Conservation (phyloP, 2,329 filamentous ascomycete genomes). For the Cladosporium sp. region DNA sequence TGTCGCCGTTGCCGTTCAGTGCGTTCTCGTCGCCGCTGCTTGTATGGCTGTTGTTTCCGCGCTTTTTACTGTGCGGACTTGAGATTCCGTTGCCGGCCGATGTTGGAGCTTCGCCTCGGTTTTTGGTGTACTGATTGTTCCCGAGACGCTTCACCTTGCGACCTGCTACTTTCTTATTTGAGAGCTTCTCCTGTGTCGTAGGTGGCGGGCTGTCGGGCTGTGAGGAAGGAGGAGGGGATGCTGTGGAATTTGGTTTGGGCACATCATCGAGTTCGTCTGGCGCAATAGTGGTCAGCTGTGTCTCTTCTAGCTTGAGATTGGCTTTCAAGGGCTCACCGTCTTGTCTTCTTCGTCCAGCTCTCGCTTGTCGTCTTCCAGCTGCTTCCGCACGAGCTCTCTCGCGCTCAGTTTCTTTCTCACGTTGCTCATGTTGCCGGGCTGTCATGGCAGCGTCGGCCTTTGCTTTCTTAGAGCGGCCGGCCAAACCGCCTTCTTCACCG, state of each 20-base stretch:
- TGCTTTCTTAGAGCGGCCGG: conserved; percentile 37
- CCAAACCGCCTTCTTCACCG: conserved; percentile 16
- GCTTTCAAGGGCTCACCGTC: conserved; percentile 58
- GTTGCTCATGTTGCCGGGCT: conserved; percentile 60
- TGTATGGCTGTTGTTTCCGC: conserved; percentile 28
- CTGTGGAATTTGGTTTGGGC: conserved; percentile 39
- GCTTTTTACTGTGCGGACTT: conserved; percentile 38
- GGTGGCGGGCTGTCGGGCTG: conserved; percentile 34
- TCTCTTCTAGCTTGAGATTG: not conserved
- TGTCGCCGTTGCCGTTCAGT: conserved; percentile 12
- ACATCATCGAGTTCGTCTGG: conserved; percentile 57
- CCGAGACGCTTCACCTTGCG: conserved; percentile 58
- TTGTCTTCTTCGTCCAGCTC: conserved; percentile 72
- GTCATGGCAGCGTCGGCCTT: conserved; percentile 43
- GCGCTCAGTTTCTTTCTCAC: conserved; percentile 61
- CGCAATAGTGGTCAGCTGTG: conserved; percentile 52
- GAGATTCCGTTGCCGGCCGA: conserved; percentile 49
- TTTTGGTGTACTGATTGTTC: conserved; percentile 78
- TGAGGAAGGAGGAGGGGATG: conserved; percentile 40
- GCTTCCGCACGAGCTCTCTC: conserved; percentile 71
- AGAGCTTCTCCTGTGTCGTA: conserved; percentile 37
- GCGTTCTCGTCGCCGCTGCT: conserved; percentile 23
- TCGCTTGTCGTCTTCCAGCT: conserved; percentile 73
- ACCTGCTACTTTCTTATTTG: conserved; percentile 61
- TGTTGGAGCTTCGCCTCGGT: conserved; percentile 54